Conservation (phyloP, 169 alveolate genomes). For the Plasmodium yoelii region DNA sequence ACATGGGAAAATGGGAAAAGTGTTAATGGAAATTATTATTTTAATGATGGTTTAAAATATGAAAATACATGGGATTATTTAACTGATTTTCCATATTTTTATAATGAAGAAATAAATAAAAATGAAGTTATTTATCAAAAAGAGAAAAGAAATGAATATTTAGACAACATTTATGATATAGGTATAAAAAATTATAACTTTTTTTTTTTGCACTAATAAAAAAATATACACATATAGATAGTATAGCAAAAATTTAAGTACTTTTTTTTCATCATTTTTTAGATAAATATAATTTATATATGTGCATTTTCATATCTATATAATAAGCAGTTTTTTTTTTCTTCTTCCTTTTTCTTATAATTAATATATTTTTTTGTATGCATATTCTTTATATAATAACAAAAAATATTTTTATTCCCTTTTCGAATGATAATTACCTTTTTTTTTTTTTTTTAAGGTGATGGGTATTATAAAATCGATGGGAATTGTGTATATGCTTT, state of each 20-base stretch:
- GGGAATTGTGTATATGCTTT: constrained; percentile 35
- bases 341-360: not conserved
- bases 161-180: constrained; percentile 45
- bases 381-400: not conserved
- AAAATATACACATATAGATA: no score
- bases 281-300: not conserved
- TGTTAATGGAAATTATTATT: constrained; percentile 37
- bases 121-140: constrained; percentile 38
- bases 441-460: constrained; percentile 23
- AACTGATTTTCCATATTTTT: constrained; percentile 49
- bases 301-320: not conserved
- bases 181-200: constrained; percentile 15
- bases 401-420: not conserved
- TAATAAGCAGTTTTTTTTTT: not conserved
- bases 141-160: constrained; percentile 36
- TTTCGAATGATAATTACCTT: not conserved
- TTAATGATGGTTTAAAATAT: constrained; percentile 55
- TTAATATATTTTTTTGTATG: not conserved
- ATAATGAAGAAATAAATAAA: constrained; percentile 42
- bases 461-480: constrained; percentile 56
- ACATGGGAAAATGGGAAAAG: constrained; percentile 61
- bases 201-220: not conserved
- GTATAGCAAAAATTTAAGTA: not conserved
- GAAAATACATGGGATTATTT: constrained; percentile 51
- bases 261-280: not conserved